Percentiles rank a stretch among this genome's conserved stretches.
phyloP scores from a whole-genome alignment of 2,329 filamentous ascomycete genomes.

The Colletotrichum sp. region DNA sequence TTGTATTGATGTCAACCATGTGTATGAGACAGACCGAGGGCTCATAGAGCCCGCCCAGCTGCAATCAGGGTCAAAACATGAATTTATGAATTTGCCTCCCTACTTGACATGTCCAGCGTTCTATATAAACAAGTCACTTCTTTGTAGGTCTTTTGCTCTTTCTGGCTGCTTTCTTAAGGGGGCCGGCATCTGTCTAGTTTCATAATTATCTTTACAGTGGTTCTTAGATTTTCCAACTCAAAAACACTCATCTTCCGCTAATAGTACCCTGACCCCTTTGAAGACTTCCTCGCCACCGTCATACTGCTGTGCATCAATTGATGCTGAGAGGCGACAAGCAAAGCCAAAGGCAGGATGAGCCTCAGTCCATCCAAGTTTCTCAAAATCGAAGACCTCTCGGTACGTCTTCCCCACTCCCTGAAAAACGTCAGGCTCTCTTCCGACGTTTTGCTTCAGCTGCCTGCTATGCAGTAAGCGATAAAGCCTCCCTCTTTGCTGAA shows the following conservation, averaged over 20 bases:
- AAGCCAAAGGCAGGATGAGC: constrained; percentile 33
- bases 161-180: no score
- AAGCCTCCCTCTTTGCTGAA: constrained; percentile 24
- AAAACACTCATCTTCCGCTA: constrained; percentile 22
- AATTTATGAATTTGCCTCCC: no score
- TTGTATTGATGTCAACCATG: no score
- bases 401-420: constrained; percentile 31
- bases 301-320: constrained; percentile 32
- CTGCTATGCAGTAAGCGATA: constrained; percentile 24
- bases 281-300: constrained; percentile 19
- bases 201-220: no score
- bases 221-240: no score
- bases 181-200: no score
- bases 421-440: constrained; percentile 29
- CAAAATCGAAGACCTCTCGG: constrained; percentile 33
- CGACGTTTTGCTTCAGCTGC: constrained; percentile 19
- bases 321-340: constrained; percentile 28
- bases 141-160: no score
- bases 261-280: constrained; percentile 28
- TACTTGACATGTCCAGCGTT: no score
- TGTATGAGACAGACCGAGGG: no score
- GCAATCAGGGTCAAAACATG: no score
- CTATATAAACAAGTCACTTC: no score
- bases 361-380: constrained; percentile 31
- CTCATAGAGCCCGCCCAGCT: no score